phyloP scores from a whole-genome alignment of 371 early-diverging fungal genomes.

The Mucor irregularis region DNA sequence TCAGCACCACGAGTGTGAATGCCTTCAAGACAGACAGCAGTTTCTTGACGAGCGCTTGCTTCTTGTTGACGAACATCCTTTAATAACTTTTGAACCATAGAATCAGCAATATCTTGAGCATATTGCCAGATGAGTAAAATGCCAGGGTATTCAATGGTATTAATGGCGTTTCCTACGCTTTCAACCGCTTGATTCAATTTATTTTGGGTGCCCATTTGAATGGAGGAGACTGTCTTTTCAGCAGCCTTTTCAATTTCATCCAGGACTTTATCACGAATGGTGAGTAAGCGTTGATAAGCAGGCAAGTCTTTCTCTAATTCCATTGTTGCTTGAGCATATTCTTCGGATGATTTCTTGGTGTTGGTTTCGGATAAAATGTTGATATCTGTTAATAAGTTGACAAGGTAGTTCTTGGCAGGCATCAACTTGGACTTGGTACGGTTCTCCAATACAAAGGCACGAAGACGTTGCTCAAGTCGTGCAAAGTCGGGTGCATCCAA shows the following conservation, averaged over 20 bases:
- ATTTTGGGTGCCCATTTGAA: slow-evolving; percentile 55
- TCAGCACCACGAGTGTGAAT: slow-evolving; percentile 64
- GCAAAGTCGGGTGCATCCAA: slow-evolving; percentile 69
- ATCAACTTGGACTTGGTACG: slow-evolving; percentile 91
- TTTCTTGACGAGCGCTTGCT: slow-evolving; percentile 64
- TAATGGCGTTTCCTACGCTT: slow-evolving; percentile 61
- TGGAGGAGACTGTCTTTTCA: slow-evolving; percentile 59
- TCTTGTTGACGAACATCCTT: slow-evolving; percentile 70
- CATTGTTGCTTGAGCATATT: slow-evolving; percentile 24
- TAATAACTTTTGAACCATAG: slow-evolving; percentile 65
- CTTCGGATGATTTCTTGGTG: slow-evolving; percentile 42
- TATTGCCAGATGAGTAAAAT: slow-evolving; percentile 83
- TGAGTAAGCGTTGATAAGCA: slow-evolving; percentile 56
- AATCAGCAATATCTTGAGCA: slow-evolving; percentile 73
- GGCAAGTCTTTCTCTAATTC: slow-evolving; percentile 58
- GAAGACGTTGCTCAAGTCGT: slow-evolving; percentile 76
- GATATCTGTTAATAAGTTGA: slow-evolving; percentile 77
- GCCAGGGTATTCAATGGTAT: slow-evolving; percentile 79
- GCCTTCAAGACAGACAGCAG: slow-evolving; percentile 58
- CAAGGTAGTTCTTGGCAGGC: slow-evolving; percentile 90
- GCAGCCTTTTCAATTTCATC: slow-evolving; percentile 69
- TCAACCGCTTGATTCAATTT: slow-evolving; percentile 61
- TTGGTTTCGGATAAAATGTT: slow-evolving; percentile 58
- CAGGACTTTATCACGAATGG: slow-evolving; percentile 57
- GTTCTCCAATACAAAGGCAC: slow-evolving; percentile 93